Conservation (phyloP, 2,329 filamentous ascomycete species). For the Sarocladium kiliense region DNA sequence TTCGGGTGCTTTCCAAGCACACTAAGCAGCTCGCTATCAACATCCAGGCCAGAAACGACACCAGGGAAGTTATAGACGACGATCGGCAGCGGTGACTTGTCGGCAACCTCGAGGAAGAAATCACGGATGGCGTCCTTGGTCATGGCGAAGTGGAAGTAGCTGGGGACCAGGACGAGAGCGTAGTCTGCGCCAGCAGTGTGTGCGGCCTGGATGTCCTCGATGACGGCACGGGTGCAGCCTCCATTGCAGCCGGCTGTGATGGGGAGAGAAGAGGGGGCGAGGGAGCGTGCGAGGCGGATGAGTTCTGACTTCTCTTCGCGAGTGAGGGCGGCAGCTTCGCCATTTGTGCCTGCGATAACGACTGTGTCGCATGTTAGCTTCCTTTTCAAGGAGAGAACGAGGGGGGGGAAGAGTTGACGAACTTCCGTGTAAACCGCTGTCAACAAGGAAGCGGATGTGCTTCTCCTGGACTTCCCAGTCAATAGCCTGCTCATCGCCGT, state of each 20-base stretch:
- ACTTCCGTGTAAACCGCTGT: constrained; percentile 47
- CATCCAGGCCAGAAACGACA: constrained; percentile 61
- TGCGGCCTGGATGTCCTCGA: constrained; percentile 59
- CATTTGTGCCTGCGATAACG: constrained; percentile 68
- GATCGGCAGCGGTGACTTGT: constrained; percentile 54
- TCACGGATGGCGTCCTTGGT: constrained; percentile 52
- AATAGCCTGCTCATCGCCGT: constrained; percentile 42
- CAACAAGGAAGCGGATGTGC: constrained; percentile 49
- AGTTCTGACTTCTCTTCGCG: constrained; percentile 58
- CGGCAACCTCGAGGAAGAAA: constrained; percentile 57
- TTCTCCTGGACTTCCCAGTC: constrained; percentile 50
- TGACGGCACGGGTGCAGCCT: constrained; percentile 60
- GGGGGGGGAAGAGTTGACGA: constrained; percentile 4
- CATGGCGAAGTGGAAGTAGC: constrained; percentile 65
- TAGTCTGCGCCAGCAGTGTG: constrained; percentile 61
- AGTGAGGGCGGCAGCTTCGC: constrained; percentile 66
- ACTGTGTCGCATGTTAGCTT: constrained; percentile 27
- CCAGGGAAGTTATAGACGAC: constrained; percentile 71
- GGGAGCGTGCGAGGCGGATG: constrained; percentile 55
- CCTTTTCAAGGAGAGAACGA: background rate
- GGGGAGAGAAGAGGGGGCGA: constrained; percentile 52
- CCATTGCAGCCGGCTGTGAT: constrained; percentile 64
- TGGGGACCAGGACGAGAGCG: constrained; percentile 63
- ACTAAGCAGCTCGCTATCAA: constrained; percentile 61
- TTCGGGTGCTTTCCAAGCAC: constrained; percentile 54